These are phyloP conservation scores for Backusella macrospora DNA, from an alignment of 192 early-diverging fungal species.

Conservation along the genomic window DNA sequence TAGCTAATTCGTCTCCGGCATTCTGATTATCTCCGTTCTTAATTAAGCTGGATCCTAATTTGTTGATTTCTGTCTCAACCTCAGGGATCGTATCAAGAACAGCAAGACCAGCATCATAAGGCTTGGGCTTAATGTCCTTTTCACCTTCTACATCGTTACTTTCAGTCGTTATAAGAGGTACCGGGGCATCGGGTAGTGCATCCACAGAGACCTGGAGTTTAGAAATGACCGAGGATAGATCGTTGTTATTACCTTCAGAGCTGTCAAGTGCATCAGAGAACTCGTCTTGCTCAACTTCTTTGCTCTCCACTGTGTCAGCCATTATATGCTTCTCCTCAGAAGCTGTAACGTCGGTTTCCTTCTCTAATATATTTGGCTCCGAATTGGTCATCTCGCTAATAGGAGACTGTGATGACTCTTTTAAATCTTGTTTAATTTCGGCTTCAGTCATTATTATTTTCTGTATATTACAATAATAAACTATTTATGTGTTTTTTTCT, in stretches of 20 bases:
- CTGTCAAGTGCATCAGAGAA: slow-evolving; percentile 18
- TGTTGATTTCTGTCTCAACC: slow-evolving; percentile 11
- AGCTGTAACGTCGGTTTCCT: background rate
- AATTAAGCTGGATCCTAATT: slow-evolving; percentile 22
- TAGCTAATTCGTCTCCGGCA: slow-evolving; percentile 3
- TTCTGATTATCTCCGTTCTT: background rate
- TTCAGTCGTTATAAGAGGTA: background rate
- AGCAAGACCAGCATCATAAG: slow-evolving; percentile 2
- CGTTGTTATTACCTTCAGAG: background rate
- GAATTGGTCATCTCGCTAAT: slow-evolving; percentile 9
- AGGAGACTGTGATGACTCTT: background rate
- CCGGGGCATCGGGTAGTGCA: background rate
- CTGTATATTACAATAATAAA: background rate
- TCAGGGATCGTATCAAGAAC: slow-evolving; percentile 17
- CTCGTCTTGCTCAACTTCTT: background rate
- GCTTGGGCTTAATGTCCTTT: background rate
- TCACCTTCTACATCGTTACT: background rate
- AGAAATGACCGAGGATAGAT: slow-evolving; percentile 5
- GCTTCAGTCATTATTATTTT: slow-evolving; percentile 13
- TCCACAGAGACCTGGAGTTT: background rate
- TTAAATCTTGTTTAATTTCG: slow-evolving; percentile 15
- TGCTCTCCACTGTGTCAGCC: background rate
- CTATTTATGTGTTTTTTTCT: background rate
- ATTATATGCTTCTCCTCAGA: background rate
- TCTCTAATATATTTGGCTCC: background rate